Percentiles rank a stretch among this genome's conserved stretches.
Conservation (phyloP, 2,329 filamentous ascomycete genomes). For the Hymenotorrendiella dingleyae region DNA sequence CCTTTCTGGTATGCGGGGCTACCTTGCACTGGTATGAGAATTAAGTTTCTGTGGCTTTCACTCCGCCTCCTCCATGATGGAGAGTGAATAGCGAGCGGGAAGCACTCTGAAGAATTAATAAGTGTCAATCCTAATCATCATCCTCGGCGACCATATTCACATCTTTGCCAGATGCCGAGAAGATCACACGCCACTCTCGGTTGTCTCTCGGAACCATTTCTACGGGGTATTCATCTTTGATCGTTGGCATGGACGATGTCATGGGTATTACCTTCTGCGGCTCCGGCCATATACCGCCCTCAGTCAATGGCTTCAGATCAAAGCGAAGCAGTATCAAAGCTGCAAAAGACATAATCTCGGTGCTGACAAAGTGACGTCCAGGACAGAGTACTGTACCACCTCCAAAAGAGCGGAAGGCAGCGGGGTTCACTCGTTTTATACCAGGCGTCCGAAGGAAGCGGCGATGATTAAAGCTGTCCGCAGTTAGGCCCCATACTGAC, state of each 20-base stretch:
- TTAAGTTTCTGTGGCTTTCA: too few relatives aligned
- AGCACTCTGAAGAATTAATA: too few relatives aligned
- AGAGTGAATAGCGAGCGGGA: too few relatives aligned
- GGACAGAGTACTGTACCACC: slow-evolving; percentile 34
- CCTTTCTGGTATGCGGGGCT: too few relatives aligned
- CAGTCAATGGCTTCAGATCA: slow-evolving; percentile 20
- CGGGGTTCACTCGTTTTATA: slow-evolving; percentile 19
- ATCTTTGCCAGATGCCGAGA: neutral
- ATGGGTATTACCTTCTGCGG: slow-evolving; percentile 1
- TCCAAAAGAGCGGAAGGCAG: slow-evolving; percentile 25
- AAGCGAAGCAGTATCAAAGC: slow-evolving; percentile 9
- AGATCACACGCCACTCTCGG: neutral
- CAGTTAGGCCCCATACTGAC: slow-evolving; percentile 30
- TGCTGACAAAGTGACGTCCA: slow-evolving; percentile 32
- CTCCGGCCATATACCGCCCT: neutral
- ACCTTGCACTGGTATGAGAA: too few relatives aligned
- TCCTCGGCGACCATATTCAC: slow-evolving; percentile 1
- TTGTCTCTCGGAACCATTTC: neutral
- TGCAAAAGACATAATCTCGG: slow-evolving; percentile 31
- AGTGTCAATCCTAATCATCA: too few relatives aligned
- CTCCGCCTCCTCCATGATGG: too few relatives aligned
- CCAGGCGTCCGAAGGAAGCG: slow-evolving; percentile 26
- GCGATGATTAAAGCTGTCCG: slow-evolving; percentile 29
- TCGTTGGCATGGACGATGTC: slow-evolving; percentile 2
- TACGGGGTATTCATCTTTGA: neutral